These are phyloP conservation scores for Pichia terricola DNA, from an alignment of 1,139 yeast species.

Conservation along the genomic window DNA sequence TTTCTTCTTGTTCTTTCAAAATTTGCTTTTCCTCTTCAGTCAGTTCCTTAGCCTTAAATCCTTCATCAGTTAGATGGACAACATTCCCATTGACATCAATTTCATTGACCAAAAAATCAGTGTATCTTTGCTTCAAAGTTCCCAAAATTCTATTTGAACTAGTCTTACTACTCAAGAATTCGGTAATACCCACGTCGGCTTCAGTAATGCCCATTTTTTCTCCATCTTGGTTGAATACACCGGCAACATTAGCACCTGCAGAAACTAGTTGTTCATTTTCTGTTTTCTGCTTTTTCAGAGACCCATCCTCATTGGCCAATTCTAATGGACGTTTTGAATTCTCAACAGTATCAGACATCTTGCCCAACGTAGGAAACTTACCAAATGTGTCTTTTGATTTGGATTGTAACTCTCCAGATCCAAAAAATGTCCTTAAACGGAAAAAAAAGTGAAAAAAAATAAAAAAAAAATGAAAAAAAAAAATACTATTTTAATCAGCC, in stretches of 20 bases:
- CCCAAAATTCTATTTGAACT: constrained; percentile 61
- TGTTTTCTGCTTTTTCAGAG: constrained; percentile 1
- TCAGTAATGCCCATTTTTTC: constrained; percentile 30
- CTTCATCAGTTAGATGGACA: constrained; percentile 66
- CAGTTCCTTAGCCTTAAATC: constrained; percentile 50
- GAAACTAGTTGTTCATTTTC: neutral
- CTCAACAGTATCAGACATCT: constrained; percentile 5
- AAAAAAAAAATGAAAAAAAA: neutral
- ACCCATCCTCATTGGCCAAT: neutral
- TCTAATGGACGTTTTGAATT: constrained; percentile 1
- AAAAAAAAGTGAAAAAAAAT: neutral
- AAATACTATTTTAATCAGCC: too few species aligned
- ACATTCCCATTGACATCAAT: constrained; percentile 61
- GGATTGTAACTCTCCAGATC: too few species aligned
- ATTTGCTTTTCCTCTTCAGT: constrained; percentile 32
- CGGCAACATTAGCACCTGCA: neutral
- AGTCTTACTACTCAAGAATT: constrained; percentile 27
- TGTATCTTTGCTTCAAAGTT: constrained; percentile 73
- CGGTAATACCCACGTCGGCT: constrained; percentile 76
- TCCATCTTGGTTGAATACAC: neutral
- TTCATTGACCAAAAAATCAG: constrained; percentile 94
- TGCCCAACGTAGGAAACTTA: too few species aligned
- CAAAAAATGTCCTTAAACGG: neutral
- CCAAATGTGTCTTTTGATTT: too few species aligned
- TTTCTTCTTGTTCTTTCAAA: constrained; percentile 26